Evolutionary conservation across 495 filamentous ascomycete genomes (phyloP).

Genomic region (Sordaria brevicollis): DNA sequence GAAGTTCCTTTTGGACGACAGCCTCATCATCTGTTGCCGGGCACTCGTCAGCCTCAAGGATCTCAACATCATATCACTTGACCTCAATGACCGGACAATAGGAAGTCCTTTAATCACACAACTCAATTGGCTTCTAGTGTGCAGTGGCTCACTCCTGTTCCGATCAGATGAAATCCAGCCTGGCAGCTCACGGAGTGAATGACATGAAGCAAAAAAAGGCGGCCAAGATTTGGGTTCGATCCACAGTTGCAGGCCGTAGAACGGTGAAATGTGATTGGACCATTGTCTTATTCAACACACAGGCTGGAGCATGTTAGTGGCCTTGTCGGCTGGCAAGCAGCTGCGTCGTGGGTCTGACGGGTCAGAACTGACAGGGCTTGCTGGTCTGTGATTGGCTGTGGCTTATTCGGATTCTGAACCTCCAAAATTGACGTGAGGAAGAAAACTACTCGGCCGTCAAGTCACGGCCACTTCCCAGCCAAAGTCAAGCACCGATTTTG

Average conservation of each 20-base stretch:
- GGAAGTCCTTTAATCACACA: neutral
- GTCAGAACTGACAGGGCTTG: neutral
- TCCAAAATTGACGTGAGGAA: conserved; percentile 26
- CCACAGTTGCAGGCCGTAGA: neutral
- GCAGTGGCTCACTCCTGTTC: neutral
- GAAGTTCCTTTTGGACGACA: neutral
- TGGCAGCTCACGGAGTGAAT: neutral
- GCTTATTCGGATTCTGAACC: conserved; percentile 21
- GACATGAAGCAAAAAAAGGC: neutral
- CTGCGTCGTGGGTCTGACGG: conserved; percentile 13
- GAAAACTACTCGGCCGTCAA: conserved; percentile 20
- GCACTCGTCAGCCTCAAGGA: neutral
- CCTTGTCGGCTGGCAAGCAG: conserved; percentile 11
- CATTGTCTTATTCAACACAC: neutral
- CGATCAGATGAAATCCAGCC: neutral
- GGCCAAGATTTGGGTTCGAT: neutral
- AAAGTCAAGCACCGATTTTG: neutral
- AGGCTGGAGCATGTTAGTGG: neutral
- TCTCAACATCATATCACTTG: too few species aligned
- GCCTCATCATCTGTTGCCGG: neutral
- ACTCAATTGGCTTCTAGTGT: neutral
- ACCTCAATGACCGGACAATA: too few species aligned
- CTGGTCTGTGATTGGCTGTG: conserved; percentile 10
- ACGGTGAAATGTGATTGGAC: neutral
- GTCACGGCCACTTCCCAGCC: neutral